Conservation (phyloP, 1,139 yeast genomes). For the Petasospora fabianii region DNA sequence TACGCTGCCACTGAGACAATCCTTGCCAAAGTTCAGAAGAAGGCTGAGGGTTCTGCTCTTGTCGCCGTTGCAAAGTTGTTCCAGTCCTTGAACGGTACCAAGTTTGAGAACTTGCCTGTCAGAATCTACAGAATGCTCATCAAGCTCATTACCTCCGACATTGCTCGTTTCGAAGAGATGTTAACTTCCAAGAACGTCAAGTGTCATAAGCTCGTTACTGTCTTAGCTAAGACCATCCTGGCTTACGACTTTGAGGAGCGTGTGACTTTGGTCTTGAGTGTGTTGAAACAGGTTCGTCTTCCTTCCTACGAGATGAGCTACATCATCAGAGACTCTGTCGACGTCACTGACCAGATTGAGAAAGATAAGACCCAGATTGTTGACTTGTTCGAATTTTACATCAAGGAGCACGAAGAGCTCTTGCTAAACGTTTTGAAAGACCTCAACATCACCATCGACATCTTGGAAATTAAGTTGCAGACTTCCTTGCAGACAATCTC, state of each 20-base stretch:
- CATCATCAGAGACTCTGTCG: slow-evolving; percentile 35
- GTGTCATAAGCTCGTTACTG: slow-evolving; percentile 33
- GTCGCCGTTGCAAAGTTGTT: slow-evolving; percentile 36
- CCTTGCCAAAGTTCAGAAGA: slow-evolving; percentile 41
- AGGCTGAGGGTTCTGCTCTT: slow-evolving; percentile 37
- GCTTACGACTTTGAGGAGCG: slow-evolving; percentile 36
- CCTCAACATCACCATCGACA: slow-evolving; percentile 41
- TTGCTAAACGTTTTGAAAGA: slow-evolving; percentile 41
- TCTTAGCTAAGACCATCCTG: slow-evolving; percentile 34
- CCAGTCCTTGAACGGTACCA: slow-evolving; percentile 37
- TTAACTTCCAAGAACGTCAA: slow-evolving; percentile 23
- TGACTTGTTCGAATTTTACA: slow-evolving; percentile 43
- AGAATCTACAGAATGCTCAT: slow-evolving; percentile 33
- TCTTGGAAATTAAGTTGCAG: slow-evolving; percentile 68
- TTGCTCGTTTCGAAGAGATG: slow-evolving; percentile 24
- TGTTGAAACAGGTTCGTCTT: slow-evolving; percentile 29
- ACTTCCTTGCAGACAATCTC: slow-evolving; percentile 41
- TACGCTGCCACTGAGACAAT: slow-evolving; percentile 71
- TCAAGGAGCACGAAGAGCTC: slow-evolving; percentile 36
- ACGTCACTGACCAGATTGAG: slow-evolving; percentile 31
- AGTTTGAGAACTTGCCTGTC: slow-evolving; percentile 36
- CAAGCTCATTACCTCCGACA: slow-evolving; percentile 26
- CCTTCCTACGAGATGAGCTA: slow-evolving; percentile 37
- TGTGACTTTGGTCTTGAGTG: slow-evolving; percentile 28
- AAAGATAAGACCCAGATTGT: slow-evolving; percentile 38